phyloP scores from a whole-genome alignment of 306 rosid genomes.

The Pterocarpus santalinus region DNA sequence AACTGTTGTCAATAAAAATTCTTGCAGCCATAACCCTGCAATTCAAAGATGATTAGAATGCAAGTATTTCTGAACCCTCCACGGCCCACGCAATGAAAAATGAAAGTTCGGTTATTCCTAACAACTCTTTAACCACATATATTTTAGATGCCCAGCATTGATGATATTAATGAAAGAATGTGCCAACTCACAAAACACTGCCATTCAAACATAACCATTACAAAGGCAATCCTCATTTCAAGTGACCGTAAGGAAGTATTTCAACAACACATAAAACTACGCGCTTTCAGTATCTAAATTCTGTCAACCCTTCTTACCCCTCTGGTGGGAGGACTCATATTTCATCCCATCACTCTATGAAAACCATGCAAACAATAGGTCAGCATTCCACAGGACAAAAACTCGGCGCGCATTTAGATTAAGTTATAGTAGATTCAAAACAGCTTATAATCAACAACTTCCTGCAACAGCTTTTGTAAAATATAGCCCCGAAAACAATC shows the following conservation, averaged over 20 bases:
- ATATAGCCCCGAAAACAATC: no score
- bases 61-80: background rate
- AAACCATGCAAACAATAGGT: no score
- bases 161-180: constrained; percentile 2
- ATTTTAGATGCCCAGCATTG: background rate
- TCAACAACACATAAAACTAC: constrained; percentile 3
- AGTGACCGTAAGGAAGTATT: background rate
- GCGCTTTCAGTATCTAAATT: constrained; percentile 7
- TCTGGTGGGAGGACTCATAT: no score
- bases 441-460: no score
- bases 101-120: background rate
- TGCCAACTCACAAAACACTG: background rate
- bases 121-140: constrained; percentile 4
- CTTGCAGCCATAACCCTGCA: no score
- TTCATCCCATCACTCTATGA: no score
- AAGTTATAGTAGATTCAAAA: background rate
- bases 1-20: no score
- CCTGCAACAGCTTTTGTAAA: background rate
- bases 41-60: no score
- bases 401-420: no score
- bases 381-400: no score
- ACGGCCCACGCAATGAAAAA: background rate
- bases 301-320: background rate
- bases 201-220: constrained; percentile 30
- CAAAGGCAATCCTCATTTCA: constrained; percentile 38